Evolutionary conservation across 2,329 filamentous ascomycete genomes (phyloP).

Genomic region (Nannizziopsis barbatae): DNA sequence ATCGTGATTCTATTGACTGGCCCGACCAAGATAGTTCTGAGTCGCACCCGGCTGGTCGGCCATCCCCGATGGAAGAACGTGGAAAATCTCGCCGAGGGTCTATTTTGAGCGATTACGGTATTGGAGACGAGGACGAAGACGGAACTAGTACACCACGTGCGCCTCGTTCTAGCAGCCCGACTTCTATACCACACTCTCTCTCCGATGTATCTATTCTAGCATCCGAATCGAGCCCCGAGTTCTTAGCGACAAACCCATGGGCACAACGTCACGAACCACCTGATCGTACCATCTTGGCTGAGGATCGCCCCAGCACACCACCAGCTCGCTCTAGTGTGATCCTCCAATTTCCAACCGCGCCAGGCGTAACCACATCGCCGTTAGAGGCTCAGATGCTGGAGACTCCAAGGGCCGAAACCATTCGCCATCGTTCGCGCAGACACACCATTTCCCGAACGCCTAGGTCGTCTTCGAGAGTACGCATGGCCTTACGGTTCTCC

Average conservation of each 20-base stretch:
- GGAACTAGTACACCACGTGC: constrained; percentile 26
- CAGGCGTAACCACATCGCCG: constrained; percentile 23
- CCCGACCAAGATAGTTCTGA: background rate
- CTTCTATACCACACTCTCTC: constrained; percentile 27
- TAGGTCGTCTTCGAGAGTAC: constrained; percentile 35
- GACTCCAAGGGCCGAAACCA: constrained; percentile 16
- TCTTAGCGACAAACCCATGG: constrained; percentile 32
- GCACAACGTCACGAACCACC: constrained; percentile 4
- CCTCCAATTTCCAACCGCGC: constrained; percentile 32
- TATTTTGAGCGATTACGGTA: constrained; percentile 21
- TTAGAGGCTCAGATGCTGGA: constrained; percentile 13
- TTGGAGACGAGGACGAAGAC: constrained; percentile 24
- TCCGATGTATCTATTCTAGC: constrained; percentile 23
- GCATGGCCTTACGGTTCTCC: constrained; percentile 43
- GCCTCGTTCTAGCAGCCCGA: constrained; percentile 24
- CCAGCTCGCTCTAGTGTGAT: constrained; percentile 26
- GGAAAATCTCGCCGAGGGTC: constrained; percentile 26
- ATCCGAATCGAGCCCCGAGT: constrained; percentile 21
- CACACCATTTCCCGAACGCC: constrained; percentile 28
- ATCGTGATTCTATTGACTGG: constrained; percentile 26
- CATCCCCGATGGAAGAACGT: background rate
- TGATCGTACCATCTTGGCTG: background rate
- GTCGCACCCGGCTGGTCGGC: background rate
- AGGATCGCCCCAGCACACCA: constrained; percentile 14
- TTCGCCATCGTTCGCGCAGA: constrained; percentile 18